Percentiles rank a stretch among this genome's conserved stretches.
Conservation (phyloP, 2,329 filamentous ascomycete species). For the Tolypocladium cylindrosporum region DNA sequence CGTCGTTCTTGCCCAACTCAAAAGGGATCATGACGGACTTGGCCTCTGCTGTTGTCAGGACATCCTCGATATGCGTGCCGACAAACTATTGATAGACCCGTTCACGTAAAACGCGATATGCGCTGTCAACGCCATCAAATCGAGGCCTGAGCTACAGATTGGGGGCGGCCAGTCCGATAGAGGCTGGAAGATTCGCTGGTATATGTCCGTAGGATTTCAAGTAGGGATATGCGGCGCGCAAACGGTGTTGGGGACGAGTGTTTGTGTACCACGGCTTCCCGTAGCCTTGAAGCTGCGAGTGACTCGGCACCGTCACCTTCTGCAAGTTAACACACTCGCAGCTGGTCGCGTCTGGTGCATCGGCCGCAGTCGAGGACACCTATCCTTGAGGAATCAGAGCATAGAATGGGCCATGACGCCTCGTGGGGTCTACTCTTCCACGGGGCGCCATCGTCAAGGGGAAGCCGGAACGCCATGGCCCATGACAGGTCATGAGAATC, state of each 20-base stretch:
- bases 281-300: conserved; percentile 61
- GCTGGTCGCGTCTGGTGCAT: conserved; percentile 29
- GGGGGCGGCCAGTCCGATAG: conserved; percentile 28
- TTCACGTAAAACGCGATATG: conserved; percentile 60
- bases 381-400: too few relatives aligned
- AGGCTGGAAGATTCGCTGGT: conserved; percentile 42
- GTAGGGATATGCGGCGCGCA: conserved; percentile 51
- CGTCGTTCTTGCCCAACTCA: too few relatives aligned
- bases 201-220: conserved; percentile 54
- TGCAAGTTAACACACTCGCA: conserved; percentile 13
- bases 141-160: conserved; percentile 44
- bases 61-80: too few relatives aligned
- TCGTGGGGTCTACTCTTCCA: too few relatives aligned
- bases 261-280: conserved; percentile 59
- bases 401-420: too few relatives aligned
- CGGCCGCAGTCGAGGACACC: conserved; percentile 30
- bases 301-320: conserved; percentile 49
- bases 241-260: conserved; percentile 50
- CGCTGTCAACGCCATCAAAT: conserved; percentile 61
- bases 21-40: too few relatives aligned
- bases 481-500: too few relatives aligned
- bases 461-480: too few relatives aligned
- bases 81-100: conserved; percentile 17
- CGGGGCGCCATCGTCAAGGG: too few relatives aligned
- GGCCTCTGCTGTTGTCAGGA: too few relatives aligned